Conservation (phyloP, 2,329 filamentous ascomycete genomes). For the Myotisia sp. region DNA sequence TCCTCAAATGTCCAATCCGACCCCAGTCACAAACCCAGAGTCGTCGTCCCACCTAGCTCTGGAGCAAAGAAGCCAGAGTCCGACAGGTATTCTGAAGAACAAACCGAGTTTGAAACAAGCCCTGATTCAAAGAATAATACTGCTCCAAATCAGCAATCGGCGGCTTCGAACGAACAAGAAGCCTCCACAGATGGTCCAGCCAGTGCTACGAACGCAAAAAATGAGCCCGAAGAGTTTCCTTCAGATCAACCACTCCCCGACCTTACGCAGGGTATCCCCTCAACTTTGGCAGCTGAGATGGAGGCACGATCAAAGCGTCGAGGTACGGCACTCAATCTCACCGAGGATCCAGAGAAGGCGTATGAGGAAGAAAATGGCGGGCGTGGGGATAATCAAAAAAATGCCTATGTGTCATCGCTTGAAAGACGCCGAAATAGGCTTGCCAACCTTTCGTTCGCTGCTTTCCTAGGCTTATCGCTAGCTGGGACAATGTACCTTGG, state of each 20-base stretch:
- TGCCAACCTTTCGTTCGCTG: constrained; percentile 58
- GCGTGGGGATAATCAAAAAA: constrained; percentile 52
- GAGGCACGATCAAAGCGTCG: constrained; percentile 26
- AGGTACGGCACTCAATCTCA: constrained; percentile 35
- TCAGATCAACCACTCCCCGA: constrained; percentile 60
- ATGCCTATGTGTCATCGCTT: constrained; percentile 77
- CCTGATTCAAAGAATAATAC: constrained; percentile 21
- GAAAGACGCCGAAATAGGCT: constrained; percentile 67
- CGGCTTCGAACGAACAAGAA: constrained; percentile 15
- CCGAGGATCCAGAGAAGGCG: constrained; percentile 34
- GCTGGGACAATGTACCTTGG: constrained; percentile 60
- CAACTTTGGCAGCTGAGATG: constrained; percentile 69
- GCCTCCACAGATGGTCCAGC: not conserved
- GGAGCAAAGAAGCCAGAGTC: constrained; percentile 4
- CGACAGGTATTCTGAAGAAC: constrained; percentile 22
- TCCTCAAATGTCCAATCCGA: constrained; percentile 13
- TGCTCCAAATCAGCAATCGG: constrained; percentile 16
- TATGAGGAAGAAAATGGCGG: constrained; percentile 38
- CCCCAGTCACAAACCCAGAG: constrained; percentile 16
- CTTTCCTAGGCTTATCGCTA: constrained; percentile 43
- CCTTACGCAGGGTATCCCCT: constrained; percentile 86
- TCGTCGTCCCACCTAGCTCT: constrained; percentile 8
- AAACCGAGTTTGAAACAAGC: constrained; percentile 26
- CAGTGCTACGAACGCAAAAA: not conserved
- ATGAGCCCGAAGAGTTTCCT: not conserved